Evolutionary conservation across 129 eudicot species (phyloP).

Genomic region (Helichrysum umbraculigerum): DNA sequence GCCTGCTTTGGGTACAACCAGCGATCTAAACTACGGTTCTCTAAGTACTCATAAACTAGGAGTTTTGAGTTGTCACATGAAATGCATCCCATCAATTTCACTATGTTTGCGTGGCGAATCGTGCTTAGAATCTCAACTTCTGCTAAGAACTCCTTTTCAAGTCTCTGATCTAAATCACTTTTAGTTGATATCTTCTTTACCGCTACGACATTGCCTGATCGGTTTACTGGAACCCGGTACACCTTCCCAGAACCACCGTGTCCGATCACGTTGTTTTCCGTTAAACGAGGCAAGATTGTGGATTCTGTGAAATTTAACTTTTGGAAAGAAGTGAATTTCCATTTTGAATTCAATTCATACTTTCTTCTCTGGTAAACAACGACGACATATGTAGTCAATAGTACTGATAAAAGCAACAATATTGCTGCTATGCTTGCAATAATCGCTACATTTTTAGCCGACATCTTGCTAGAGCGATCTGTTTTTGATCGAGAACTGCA

Average conservation of each 20-base stretch:
- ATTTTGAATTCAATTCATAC: slow-evolving; percentile 29
- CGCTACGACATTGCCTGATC: slow-evolving; percentile 57
- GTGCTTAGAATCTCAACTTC: slow-evolving; percentile 71
- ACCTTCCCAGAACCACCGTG: slow-evolving; percentile 93
- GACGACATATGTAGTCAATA: slow-evolving; percentile 34
- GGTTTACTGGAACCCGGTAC: slow-evolving; percentile 50
- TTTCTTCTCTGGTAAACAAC: slow-evolving; percentile 40
- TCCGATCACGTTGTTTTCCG: slow-evolving; percentile 67
- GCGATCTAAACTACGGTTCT: slow-evolving; percentile 66
- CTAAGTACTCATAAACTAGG: slow-evolving; percentile 74
- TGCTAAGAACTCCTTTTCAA: slow-evolving; percentile 67
- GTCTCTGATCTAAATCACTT: slow-evolving; percentile 42
- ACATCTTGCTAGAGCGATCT: slow-evolving; percentile 29
- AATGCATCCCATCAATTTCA: slow-evolving; percentile 71
- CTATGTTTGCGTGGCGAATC: slow-evolving; percentile 72
- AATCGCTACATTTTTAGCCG: slow-evolving; percentile 39
- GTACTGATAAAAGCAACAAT: slow-evolving; percentile 33
- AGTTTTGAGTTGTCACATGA: slow-evolving; percentile 68
- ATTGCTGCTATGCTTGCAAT: slow-evolving; percentile 49
- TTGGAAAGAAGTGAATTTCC: slow-evolving; percentile 86
- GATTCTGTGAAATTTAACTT: slow-evolving; percentile 64
- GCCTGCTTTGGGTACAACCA: slow-evolving; percentile 65
- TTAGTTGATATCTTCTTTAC: slow-evolving; percentile 71
- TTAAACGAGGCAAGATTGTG: slow-evolving; percentile 57
- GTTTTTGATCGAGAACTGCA: slow-evolving; percentile 39